phyloP scores from a whole-genome alignment of 345 rosid genomes.

The Salix purpurea region DNA sequence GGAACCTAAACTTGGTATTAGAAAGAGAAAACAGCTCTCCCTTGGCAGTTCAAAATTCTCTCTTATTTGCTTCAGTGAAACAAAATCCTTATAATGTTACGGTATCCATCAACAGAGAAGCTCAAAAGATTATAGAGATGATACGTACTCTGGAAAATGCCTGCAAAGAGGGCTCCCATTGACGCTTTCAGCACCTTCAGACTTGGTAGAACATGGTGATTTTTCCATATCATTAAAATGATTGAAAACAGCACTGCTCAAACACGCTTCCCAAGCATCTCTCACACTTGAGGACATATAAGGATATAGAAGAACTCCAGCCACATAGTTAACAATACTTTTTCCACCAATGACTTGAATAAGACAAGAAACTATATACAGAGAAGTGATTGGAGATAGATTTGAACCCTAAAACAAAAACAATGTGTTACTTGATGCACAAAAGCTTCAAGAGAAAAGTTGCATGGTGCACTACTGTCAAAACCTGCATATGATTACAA shows the following conservation, averaged over 20 bases:
- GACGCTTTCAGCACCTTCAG: slow-evolving; percentile 28
- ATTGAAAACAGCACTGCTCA: slow-evolving; percentile 22
- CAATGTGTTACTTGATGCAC: not conserved
- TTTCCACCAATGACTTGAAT: slow-evolving; percentile 62
- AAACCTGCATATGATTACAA: not conserved
- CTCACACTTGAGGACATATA: slow-evolving; percentile 20
- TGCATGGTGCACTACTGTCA: not conserved
- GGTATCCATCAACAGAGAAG: slow-evolving; percentile 15
- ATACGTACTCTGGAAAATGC: slow-evolving; percentile 8
- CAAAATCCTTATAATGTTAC: not conserved
- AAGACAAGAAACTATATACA: slow-evolving; percentile 49
- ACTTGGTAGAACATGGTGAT: slow-evolving; percentile 20
- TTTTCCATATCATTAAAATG: slow-evolving; percentile 24
- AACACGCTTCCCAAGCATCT: slow-evolving; percentile 23
- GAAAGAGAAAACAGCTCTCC: not conserved
- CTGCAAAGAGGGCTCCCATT: slow-evolving; percentile 16
- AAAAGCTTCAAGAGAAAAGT: not conserved
- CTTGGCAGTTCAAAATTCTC: not conserved
- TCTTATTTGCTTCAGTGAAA: slow-evolving; percentile 1
- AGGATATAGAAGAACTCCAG: slow-evolving; percentile 40
- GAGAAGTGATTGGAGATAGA: slow-evolving; percentile 47
- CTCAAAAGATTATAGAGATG: slow-evolving; percentile 10
- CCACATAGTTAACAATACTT: slow-evolving; percentile 36
- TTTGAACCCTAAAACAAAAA: slow-evolving; percentile 39
- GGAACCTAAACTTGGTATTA: not conserved